Conservation (phyloP, 2,329 filamentous ascomycete genomes). For the Cordyceps farinosa region DNA sequence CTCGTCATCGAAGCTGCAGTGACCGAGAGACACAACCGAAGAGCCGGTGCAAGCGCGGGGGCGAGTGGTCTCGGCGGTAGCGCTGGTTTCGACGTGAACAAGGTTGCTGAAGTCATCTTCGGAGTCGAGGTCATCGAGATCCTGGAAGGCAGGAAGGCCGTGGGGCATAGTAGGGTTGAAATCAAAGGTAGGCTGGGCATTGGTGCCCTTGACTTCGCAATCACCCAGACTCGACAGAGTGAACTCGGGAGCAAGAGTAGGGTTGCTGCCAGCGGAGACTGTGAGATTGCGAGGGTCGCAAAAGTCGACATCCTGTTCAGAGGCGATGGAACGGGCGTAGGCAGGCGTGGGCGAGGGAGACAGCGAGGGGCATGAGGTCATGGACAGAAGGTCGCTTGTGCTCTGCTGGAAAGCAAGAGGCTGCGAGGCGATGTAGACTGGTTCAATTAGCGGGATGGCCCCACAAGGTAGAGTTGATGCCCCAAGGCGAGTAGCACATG, state of each 20-base stretch:
- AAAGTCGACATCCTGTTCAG: conserved; percentile 74
- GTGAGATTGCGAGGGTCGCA: conserved; percentile 90
- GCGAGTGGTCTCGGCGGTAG: conserved; percentile 63
- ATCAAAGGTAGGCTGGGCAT: conserved; percentile 45
- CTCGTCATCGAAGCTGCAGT: conserved; percentile 73
- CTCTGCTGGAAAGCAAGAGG: conserved; percentile 58
- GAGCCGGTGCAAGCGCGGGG: conserved; percentile 65
- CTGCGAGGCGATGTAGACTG: conserved; percentile 50
- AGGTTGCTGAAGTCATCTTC: conserved; percentile 83
- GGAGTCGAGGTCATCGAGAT: conserved; percentile 84
- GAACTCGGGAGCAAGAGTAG: conserved; percentile 57
- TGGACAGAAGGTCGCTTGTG: conserved; percentile 69
- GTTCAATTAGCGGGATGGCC: conserved; percentile 33
- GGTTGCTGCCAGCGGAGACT: conserved; percentile 53
- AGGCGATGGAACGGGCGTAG: conserved; percentile 64
- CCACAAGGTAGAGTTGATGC: conserved; percentile 6
- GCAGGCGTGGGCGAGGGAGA: conserved; percentile 78
- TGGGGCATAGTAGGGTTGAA: conserved; percentile 45
- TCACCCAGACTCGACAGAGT: conserved; percentile 63
- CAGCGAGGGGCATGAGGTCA: conserved; percentile 76
- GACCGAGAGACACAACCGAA: conserved; percentile 63
- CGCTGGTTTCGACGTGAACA: conserved; percentile 55
- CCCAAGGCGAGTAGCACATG: neutral
- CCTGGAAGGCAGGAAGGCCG: conserved; percentile 73
- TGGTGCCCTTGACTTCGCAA: conserved; percentile 55